phyloP scores from a whole-genome alignment of 2,329 filamentous ascomycete genomes.

The Claviceps sp. region DNA sequence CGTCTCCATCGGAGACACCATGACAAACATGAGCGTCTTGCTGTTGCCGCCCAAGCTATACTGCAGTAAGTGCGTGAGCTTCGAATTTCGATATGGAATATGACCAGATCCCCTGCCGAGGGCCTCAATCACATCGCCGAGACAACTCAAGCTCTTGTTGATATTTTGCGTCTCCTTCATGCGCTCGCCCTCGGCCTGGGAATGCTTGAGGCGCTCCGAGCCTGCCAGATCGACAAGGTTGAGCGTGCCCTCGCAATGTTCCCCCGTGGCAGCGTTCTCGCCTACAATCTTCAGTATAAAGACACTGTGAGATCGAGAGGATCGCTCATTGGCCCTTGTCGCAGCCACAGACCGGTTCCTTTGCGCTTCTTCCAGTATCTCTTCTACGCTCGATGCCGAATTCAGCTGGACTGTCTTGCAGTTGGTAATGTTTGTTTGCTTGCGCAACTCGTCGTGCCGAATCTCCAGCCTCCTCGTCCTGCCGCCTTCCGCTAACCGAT shows the following conservation, averaged over 20 bases:
- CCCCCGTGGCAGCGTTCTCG: slow-evolving; percentile 61
- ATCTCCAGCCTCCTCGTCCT: slow-evolving; percentile 77
- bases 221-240: slow-evolving; percentile 94
- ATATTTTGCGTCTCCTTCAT: slow-evolving; percentile 94
- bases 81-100: slow-evolving; percentile 90
- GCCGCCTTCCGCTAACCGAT: slow-evolving; percentile 53
- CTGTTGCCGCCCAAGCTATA: slow-evolving; percentile 90
- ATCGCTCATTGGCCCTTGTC: slow-evolving; percentile 94
- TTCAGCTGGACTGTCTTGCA: slow-evolving; percentile 65
- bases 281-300: slow-evolving; percentile 75
- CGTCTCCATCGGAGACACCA: slow-evolving; percentile 84
- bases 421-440: slow-evolving; percentile 71
- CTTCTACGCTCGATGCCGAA: slow-evolving; percentile 66
- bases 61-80: slow-evolving; percentile 90
- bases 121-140: slow-evolving; percentile 89
- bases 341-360: slow-evolving; percentile 85
- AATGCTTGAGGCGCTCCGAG: slow-evolving; percentile 80
- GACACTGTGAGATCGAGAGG: slow-evolving; percentile 87
- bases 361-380: slow-evolving; percentile 66
- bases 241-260: slow-evolving; percentile 81
- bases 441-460: slow-evolving; percentile 68
- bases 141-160: slow-evolving; percentile 83
- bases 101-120: slow-evolving; percentile 76
- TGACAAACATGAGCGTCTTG: slow-evolving; percentile 98
- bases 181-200: slow-evolving; percentile 71